phyloP scores from a whole-genome alignment of 305 asterid genomes.

The Plantago lanceolata region DNA sequence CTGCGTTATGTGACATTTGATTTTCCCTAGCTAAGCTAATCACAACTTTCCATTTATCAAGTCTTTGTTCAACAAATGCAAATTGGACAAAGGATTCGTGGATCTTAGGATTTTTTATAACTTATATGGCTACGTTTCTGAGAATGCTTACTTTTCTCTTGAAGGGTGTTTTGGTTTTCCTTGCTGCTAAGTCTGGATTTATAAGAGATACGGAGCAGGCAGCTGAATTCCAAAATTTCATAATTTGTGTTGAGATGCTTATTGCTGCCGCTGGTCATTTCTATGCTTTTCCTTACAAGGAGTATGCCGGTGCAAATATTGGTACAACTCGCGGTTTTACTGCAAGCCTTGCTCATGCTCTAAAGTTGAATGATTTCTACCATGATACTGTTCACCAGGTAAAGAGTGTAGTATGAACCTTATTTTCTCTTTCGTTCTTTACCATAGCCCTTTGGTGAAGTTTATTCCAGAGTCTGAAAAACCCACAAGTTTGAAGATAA shows the following conservation, averaged over 20 bases:
- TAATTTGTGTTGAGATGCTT: slow-evolving; percentile 95
- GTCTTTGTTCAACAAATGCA: no score
- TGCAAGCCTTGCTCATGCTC: slow-evolving; percentile 84
- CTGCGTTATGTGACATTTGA: no score
- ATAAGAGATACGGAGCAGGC: slow-evolving; percentile 81
- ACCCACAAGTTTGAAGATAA: not conserved
- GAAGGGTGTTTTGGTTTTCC: slow-evolving; percentile 94
- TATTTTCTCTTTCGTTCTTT: not conserved
- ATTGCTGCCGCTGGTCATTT: slow-evolving; percentile 90
- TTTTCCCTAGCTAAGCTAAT: no score
- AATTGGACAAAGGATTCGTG: not conserved
- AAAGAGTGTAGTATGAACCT: slow-evolving; percentile 10
- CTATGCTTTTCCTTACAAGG: slow-evolving; percentile 92
- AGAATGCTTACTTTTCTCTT: slow-evolving; percentile 21
- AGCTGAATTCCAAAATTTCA: slow-evolving; percentile 81
- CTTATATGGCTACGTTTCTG: slow-evolving; percentile 1
- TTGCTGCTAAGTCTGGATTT: slow-evolving; percentile 77
- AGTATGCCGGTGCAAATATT: slow-evolving; percentile 91
- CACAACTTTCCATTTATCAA: no score
- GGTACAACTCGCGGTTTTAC: slow-evolving; percentile 63
- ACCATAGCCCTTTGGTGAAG: not conserved
- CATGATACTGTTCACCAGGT: slow-evolving; percentile 99
- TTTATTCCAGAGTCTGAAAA: no score
- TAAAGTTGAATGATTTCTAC: slow-evolving; percentile 79
- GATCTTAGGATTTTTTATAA: not conserved